Evolutionary conservation across 768 basidiomycete species (phyloP).

Genomic region (Pleurotus ostreatus): DNA sequence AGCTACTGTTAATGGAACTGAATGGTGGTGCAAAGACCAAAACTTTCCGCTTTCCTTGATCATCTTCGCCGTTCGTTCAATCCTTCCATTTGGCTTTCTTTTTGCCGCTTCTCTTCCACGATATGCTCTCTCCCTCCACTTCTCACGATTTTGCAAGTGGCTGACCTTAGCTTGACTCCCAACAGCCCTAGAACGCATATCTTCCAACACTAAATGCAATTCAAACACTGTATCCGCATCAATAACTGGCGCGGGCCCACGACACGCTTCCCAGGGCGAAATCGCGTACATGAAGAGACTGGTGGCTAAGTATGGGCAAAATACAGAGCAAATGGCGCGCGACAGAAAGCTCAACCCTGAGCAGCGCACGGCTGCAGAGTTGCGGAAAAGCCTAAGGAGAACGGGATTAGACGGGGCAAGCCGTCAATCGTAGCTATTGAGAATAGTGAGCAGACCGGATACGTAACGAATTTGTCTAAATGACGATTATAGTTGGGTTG

Average conservation of each 20-base stretch:
- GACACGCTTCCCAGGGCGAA: constrained; percentile 71
- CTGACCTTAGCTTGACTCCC: constrained; percentile 4
- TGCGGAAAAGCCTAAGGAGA: constrained; percentile 58
- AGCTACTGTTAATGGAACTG: not conserved
- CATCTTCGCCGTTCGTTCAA: not conserved
- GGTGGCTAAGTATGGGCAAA: constrained; percentile 63
- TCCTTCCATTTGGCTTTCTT: constrained; percentile 6
- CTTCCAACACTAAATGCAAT: constrained; percentile 30
- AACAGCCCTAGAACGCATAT: constrained; percentile 64
- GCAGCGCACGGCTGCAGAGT: constrained; percentile 81
- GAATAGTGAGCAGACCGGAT: not conserved
- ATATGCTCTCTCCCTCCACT: constrained; percentile 20
- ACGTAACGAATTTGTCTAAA: not conserved
- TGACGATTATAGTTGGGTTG: not conserved
- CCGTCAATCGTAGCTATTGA: not conserved
- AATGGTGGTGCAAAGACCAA: not conserved
- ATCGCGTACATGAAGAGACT: constrained; percentile 60
- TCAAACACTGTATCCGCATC: constrained; percentile 34
- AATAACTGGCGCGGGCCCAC: constrained; percentile 39
- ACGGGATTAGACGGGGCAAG: constrained; percentile 36
- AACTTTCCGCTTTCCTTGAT: constrained; percentile 1
- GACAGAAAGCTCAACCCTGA: constrained; percentile 78
- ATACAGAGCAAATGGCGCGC: constrained; percentile 72
- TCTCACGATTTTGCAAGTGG: constrained; percentile 10
- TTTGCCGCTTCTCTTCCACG: constrained; percentile 12